Percentiles rank a stretch among this genome's conserved stretches.
Evolutionary conservation across 768 basidiomycete genomes (phyloP).

Genomic region (Mycena kentingensis): DNA sequence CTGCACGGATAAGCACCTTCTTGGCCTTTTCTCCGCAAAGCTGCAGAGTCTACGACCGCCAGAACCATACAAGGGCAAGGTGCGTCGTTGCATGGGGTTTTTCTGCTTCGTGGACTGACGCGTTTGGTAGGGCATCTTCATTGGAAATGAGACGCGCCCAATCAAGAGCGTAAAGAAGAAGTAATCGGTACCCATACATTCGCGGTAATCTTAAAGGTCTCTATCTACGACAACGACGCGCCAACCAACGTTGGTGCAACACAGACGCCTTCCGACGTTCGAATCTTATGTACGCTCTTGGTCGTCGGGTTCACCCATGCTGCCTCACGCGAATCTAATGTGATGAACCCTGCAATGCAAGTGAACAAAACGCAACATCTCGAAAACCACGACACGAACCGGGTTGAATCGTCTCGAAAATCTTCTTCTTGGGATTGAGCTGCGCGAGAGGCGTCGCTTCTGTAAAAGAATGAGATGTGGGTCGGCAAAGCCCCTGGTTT

Average conservation of each 20-base stretch:
- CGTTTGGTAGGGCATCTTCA: slow-evolving; percentile 76
- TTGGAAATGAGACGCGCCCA: slow-evolving; percentile 89
- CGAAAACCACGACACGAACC: slow-evolving; percentile 43
- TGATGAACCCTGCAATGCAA: slow-evolving; percentile 69
- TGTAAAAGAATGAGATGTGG: slow-evolving; percentile 24
- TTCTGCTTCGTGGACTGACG: slow-evolving; percentile 3
- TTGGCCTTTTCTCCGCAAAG: slow-evolving; percentile 87
- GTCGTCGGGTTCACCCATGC: slow-evolving; percentile 90
- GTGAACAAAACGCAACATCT: background rate
- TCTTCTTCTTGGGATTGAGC: slow-evolving; percentile 98
- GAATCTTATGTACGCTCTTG: slow-evolving; percentile 77
- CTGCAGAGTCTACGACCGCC: slow-evolving; percentile 85
- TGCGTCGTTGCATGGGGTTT: slow-evolving; percentile 41
- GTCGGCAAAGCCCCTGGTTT: background rate
- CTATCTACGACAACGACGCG: slow-evolving; percentile 82
- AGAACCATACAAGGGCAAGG: slow-evolving; percentile 98
- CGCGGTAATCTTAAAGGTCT: background rate
- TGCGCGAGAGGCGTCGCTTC: slow-evolving; percentile 73
- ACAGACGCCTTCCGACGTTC: slow-evolving; percentile 85
- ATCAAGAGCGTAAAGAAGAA: slow-evolving; percentile 96
- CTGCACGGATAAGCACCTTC: slow-evolving; percentile 84
- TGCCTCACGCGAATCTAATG: slow-evolving; percentile 83
- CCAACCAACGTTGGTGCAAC: slow-evolving; percentile 80
- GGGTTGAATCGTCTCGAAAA: slow-evolving; percentile 96
- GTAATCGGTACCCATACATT: too few species aligned